Evolutionary conservation across 768 basidiomycete species (phyloP).

Genomic region (Exidia glandulosa): DNA sequence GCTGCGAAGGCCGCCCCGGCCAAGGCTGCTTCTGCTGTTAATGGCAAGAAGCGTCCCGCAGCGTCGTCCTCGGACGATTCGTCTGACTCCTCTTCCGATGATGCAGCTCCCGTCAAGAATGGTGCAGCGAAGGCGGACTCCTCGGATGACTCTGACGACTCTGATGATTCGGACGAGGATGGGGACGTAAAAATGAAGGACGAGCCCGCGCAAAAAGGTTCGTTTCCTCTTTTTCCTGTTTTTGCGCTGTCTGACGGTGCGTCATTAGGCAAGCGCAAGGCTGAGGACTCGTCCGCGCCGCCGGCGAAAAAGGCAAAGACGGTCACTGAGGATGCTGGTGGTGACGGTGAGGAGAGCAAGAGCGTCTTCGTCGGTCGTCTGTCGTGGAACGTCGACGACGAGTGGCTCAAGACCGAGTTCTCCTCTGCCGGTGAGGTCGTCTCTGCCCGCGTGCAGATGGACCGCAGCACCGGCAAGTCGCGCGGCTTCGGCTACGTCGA

Average conservation of each 20-base stretch:
- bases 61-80: constrained; percentile 11
- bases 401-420: constrained; percentile 88
- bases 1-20: too few species aligned
- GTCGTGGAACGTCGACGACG: constrained; percentile 95
- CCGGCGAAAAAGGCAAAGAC: constrained; percentile 75
- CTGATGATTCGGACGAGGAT: constrained; percentile 16
- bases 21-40: too few species aligned
- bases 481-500: constrained; percentile 80
- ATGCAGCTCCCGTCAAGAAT: constrained; percentile 18
- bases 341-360: constrained; percentile 34
- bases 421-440: constrained; percentile 79
- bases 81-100: constrained; percentile 16
- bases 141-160: constrained; percentile 14
- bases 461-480: constrained; percentile 70
- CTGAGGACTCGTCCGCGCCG: constrained; percentile 45
- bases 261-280: constrained; percentile 66
- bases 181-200: constrained; percentile 19
- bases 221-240: constrained; percentile 9
- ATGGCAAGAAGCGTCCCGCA: constrained; percentile 14
- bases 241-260: constrained; percentile 8
- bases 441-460: constrained; percentile 80
- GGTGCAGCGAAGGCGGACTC: constrained; percentile 13
- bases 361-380: constrained; percentile 87
- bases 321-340: constrained; percentile 23
- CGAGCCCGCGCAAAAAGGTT: constrained; percentile 5